Base-by-base conservation (phyloP, 2,329 filamentous ascomycete species). In the Aspergillus sp. region DNA sequence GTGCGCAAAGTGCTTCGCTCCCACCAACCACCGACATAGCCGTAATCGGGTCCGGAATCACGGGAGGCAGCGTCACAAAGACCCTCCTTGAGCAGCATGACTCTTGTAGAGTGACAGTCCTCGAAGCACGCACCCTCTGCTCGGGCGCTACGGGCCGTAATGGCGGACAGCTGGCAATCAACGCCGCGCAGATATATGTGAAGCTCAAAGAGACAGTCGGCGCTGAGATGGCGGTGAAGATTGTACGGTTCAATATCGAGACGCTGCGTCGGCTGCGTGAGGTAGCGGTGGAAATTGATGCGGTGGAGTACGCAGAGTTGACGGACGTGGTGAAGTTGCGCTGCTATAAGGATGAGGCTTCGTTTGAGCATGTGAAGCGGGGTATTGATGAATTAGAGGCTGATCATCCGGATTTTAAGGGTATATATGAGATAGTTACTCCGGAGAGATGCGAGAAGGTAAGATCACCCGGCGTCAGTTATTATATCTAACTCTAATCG, bases 111-210 rank as follows among this genome's bases (percentile, higher is more conserved):
- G 39, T 73, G 3, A 59, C 68, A 2, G 64, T 73, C 21, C 61
- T 74, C 1, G 71, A 74, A 55, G 69, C 70, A 0, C 69, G 71
- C 15, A 62, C 64, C 21, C 49, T 70, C 12, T 74, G 71, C 45
- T 68, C 63, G 12, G 71, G 71, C 12, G 71, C 71, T 2, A 74
- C 70, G 0, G 71, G 71, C 1, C 69, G 70, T 3, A 74, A 74
- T 54, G 71, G 71, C 0, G 71, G 69, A 0, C 70, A 73, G 33
- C 70, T 74, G 11, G 52, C 27, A 1, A 31, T 70, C 1, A 64
- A 69, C 11, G 65, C 68, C 7, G 67, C 55, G 4, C 66, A 71
- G 33, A 64, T 66, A 4, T 72, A 66, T 37, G 67, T 0, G 63
- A 60, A 4, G 9, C 3, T 31, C 0, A 31, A 31, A 2, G 62